These are phyloP conservation scores for Dactylis glomerata DNA, from an alignment of 176 grass and related monocot genomes.

Conservation along the genomic window DNA sequence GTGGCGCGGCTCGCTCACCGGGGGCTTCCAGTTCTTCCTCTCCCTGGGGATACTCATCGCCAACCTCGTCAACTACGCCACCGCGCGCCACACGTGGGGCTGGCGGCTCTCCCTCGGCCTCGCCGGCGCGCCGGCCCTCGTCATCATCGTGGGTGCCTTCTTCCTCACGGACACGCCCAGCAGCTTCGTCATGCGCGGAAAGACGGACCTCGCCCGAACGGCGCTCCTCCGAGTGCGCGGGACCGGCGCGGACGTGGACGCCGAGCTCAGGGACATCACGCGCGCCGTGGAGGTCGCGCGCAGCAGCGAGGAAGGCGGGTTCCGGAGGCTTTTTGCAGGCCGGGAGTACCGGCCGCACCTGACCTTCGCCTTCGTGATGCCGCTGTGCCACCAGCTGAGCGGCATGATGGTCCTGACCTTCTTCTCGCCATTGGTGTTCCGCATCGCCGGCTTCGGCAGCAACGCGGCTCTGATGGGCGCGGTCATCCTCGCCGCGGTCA, in stretches of 20 bases:
- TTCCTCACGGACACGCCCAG: slow-evolving; percentile 80
- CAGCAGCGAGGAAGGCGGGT: background rate
- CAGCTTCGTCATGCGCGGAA: slow-evolving; percentile 65
- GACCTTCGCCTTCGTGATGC: background rate
- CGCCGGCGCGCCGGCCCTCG: slow-evolving; percentile 45
- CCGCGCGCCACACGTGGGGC: slow-evolving; percentile 42
- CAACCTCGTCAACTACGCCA: slow-evolving; percentile 61
- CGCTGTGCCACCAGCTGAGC: slow-evolving; percentile 9
- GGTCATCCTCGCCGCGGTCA: background rate
- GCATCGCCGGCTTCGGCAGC: slow-evolving; percentile 14
- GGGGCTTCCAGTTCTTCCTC: slow-evolving; percentile 73
- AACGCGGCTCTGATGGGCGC: background rate
- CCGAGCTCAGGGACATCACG: background rate
- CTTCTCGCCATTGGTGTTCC: slow-evolving; percentile 22
- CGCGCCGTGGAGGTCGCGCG: background rate
- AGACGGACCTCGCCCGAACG: background rate
- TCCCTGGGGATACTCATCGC: slow-evolving; percentile 44
- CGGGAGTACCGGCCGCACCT: slow-evolving; percentile 15
- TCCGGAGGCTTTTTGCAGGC: background rate
- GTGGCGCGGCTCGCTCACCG: slow-evolving; percentile 64
- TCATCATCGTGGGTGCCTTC: slow-evolving; percentile 60
- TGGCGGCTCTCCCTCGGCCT: slow-evolving; percentile 89
- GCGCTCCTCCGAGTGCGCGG: slow-evolving; percentile 11
- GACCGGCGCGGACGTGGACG: background rate
- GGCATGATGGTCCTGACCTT: slow-evolving; percentile 8